Base-by-base conservation (phyloP, 1,284 basidiomycete species). In the Ceratobasidium sp. region DNA sequence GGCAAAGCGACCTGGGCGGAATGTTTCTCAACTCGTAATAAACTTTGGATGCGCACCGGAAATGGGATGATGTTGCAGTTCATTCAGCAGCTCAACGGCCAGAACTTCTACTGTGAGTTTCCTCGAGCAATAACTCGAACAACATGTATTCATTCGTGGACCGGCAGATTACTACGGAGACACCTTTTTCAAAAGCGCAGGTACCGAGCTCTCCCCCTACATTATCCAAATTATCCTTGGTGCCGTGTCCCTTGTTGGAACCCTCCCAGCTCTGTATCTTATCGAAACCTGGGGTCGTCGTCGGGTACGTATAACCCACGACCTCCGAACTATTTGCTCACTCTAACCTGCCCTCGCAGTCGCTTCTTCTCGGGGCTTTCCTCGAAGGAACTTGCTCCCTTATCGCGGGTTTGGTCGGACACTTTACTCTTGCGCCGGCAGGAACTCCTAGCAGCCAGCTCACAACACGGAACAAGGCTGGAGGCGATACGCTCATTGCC, bases 1-100 rank as follows among this genome's bases (percentile, higher is more conserved):
- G 92, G 92, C 11, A 90, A 92, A 79, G 91, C 90, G 11, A 90
- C 88, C 0, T 94, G 92, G 92, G 41, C 85, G 34, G 92, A 94
- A 80, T 92, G 91, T 81, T 93, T 94, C 85, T 90, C 89, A 0
- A 84, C 85, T 4, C 82, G 88, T 54, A 91, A 92, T 78, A 83
- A 85, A 78, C 82, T 93, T 31, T 92, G 90, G 88, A 90, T 88
- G 80, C 85, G 91, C 62, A 92, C 90, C 16, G 80, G 85, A 37
- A 93, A 92, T 76, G 89, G 90, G 37, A 92, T 92, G 88, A 91
- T 93, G 89, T 81, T 94, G 46, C 91, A 92, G 80, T 92, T 93
- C 79, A 88, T 93, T 66, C 92, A 93, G 78, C 92, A 94, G 78
- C 65, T 76, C 24, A 76, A 81, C 72, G 82, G 80, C 29, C 81